Base-by-base conservation (phyloP, 2,329 filamentous ascomycete genomes). In the Diplodia corticola region DNA sequence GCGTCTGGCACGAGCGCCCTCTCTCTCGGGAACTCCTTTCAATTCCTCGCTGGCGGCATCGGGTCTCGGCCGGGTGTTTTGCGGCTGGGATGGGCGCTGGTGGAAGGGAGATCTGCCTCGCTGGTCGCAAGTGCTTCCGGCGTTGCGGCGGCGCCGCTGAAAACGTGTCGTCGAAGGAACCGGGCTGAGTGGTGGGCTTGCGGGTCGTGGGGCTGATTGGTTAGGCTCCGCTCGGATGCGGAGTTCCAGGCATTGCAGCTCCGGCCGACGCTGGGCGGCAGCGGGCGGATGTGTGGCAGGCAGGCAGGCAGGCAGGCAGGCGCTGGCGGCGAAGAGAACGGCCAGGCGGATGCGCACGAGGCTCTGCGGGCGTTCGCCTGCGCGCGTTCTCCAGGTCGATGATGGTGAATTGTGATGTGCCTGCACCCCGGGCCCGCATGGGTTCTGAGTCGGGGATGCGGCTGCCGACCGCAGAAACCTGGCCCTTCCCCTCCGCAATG, bases 1-100 rank as follows among this genome's bases (percentile, higher is more conserved):
- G 63, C 26, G 61, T 26, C 63, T 65, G 63, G 63, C 63, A 65
- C 63, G 63, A 65, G 63, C 63, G 63, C 35, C 46, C 40, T 48
- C 51, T 44, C 12, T 28, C 37, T 30, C 40, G 37, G 26, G 30
- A 20, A 9, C 40, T 44, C 63, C 63, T 57, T 37, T 65, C 63
- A 65, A 65, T 65, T 49, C 51, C 15, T 54, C n/a, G 40, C 37
- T 40, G 50, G 12, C 30, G 30, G 30, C 26, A 33, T 46, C 17
- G 17, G 26, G 63, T 57, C 37, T 65, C 37, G 63, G 13, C 33
- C 40, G 12, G 61, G 37, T 33, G 61, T 46, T 46, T 44, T 20
- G 63, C 28, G 51, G 61, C 30, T 26, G 50, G 49, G 33, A 35
- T 24, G 49, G 7, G 28, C 28, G 28, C 12, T 30, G 55, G n/a